phyloP scores from a whole-genome alignment of 352 stramenopile genomes.

The Phytophthora pseudosyringae region DNA sequence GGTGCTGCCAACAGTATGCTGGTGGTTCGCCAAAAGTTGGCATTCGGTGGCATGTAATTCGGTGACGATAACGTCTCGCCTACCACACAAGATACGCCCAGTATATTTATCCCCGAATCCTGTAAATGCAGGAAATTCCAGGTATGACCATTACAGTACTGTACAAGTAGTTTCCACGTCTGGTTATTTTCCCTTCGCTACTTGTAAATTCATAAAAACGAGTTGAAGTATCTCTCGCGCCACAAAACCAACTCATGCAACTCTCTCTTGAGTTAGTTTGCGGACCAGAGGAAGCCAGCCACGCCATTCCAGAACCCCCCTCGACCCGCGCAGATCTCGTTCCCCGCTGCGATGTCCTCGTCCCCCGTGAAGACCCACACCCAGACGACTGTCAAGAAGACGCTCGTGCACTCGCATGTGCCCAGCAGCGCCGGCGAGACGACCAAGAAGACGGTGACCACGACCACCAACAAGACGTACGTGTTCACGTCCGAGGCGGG shows the following conservation, averaged over 20 bases:
- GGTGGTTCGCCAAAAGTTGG: too few relatives aligned
- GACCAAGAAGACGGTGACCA: constrained; percentile 31
- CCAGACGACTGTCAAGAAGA: constrained; percentile 32
- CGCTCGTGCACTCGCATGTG: constrained; percentile 21
- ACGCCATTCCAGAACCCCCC: constrained; percentile 14
- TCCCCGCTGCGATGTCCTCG: constrained; percentile 18
- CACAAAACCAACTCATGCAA: constrained; percentile 7
- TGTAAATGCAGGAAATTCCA: too few relatives aligned
- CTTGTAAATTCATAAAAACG: not conserved
- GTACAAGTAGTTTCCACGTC: not conserved
- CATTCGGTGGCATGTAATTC: too few relatives aligned
- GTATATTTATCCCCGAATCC: too few relatives aligned
- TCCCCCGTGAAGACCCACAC: constrained; percentile 28
- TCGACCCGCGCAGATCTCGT: constrained; percentile 2
- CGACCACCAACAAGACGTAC: constrained; percentile 30
- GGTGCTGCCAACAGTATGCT: too few relatives aligned
- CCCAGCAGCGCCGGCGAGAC: constrained; percentile 11
- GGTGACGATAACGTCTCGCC: too few relatives aligned
- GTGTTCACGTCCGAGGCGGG: constrained; percentile 33
- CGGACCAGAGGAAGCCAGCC: constrained; percentile 22
- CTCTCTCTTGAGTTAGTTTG: not conserved
- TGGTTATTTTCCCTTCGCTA: not conserved
- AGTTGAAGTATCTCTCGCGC: constrained; percentile 12
- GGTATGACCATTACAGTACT: too few relatives aligned
- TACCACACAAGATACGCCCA: too few relatives aligned